Evolutionary conservation across 2,329 filamentous ascomycete genomes (phyloP), one percentile per base, ranked within the genome.

Genomic region (Knufia petricola): DNA sequence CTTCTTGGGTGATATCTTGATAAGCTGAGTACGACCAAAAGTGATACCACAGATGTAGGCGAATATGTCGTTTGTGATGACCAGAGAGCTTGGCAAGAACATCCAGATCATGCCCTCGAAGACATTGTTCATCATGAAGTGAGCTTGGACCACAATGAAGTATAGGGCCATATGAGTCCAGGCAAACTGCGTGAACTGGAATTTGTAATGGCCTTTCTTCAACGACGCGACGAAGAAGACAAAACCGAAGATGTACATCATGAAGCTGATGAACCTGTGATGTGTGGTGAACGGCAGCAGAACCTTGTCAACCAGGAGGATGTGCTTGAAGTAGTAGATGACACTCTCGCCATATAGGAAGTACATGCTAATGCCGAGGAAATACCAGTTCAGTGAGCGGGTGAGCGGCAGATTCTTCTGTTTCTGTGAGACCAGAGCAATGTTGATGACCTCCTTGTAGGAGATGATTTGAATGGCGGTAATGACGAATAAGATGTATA

Each of bases 61-160:
- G 61, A 94, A 96, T 56, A 98, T 98, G 64, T 98, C 92, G 67
- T 98, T 98, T 55, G 87, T 95, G 64, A 98, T 95, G 65, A 98
- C 92, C 59, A 98, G 78, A 46, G 87, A 84, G 6, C 87, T 89
- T 6, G 92, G 92, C 38, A 98, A 71, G 77, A 96, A 95, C 75
- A 98, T 96, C 92, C 92, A 98, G 65, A 98, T 94, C 85, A 98
- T 88, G 71, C 92, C 92, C 71, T 98, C 92, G 60, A 98, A 94
- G 57, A 98, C 85, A 69, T 98, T 98, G 77, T 98, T 98, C 87
- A 98, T 96, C 71, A 96, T 87, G 67, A 98, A 98, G 66, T 98
- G 92, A 12, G 92, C 89, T 68, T 98, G 89, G 4, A 95, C 89
- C 32, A 96, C 90, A 61, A 98, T 95, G 61, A 98, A 76, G 73